Evolutionary conservation across 116 monocot genomes (phyloP), one percentile per base, ranked within the genome.

Genomic region (Trichopus zeylanicus): DNA sequence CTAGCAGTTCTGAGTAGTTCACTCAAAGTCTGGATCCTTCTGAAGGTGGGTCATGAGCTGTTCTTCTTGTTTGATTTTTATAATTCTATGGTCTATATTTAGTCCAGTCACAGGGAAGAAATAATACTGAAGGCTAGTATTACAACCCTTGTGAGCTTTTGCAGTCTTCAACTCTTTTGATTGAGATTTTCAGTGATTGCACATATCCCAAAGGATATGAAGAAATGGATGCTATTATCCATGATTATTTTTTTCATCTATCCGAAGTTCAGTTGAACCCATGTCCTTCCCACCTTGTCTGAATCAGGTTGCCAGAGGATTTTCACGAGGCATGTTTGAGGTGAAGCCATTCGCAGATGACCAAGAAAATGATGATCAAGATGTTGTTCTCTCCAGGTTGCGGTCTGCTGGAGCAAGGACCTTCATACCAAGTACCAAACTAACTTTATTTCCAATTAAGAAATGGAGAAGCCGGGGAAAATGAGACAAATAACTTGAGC

Each of bases 21-120:
- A 53, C 91, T 95, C 20, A 90, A 90, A 81, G 95, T 95, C 10
- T 84, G 86, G 86, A 95, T 95, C 65, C 66, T 90, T 60, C 56
- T 95, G 18, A 90, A 95, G 95, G 95, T 95, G 69, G 18, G 42
- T 12, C 16, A 42, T 42, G 13, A 42, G 13, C 8, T 2, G n/a
- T 42, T 3, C 42, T 2, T 39, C 0, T 42, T 15, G 13, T 0
- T 42, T 15, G n/a, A 42, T 18, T 15, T 42, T n/a, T 18, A 16
- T 42, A 42, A n/a, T n/a, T 3, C 1, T 0, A n/a, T n/a, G n/a
- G n/a, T n/a, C n/a, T n/a, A n/a, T n/a, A 13, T 13, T n/a, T n/a
- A 15, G 42, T 42, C 42, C 42, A 42, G 18, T 42, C n/a, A n/a
- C n/a, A n/a, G n/a, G n/a, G n/a, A n/a, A n/a, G n/a, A n/a, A n/a